phyloP scores from a whole-genome alignment of 371 early-diverging fungal species.

The Saksenaea vasiformis region DNA sequence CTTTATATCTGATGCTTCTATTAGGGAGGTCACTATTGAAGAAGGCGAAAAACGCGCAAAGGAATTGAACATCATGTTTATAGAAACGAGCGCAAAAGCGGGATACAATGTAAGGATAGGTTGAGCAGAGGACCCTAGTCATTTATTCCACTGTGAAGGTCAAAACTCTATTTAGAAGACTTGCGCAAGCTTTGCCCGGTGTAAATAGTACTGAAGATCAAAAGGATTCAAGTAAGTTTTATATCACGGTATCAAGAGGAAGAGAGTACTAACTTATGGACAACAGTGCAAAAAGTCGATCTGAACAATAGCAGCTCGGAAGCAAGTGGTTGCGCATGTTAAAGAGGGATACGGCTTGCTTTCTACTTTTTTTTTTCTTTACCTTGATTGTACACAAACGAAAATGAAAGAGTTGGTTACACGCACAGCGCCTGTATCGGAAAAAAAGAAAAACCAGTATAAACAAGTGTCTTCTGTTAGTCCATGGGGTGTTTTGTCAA shows the following conservation, averaged over 20 bases:
- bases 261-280: neutral
- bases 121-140: neutral
- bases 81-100: constrained; percentile 96
- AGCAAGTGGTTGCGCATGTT: constrained; percentile 24
- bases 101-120: constrained; percentile 77
- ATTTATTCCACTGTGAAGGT: constrained; percentile 33
- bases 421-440: neutral
- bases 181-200: constrained; percentile 94
- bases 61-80: constrained; percentile 94
- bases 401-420: neutral
- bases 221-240: constrained; percentile 38
- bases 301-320: constrained; percentile 16
- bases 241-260: neutral
- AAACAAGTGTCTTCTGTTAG: too few relatives aligned
- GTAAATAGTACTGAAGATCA: constrained; percentile 64
- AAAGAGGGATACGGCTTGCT: neutral
- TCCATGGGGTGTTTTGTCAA: too few relatives aligned
- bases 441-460: neutral
- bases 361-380: neutral
- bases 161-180: constrained; percentile 93
- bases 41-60: constrained; percentile 96
- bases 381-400: neutral
- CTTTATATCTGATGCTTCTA: neutral
- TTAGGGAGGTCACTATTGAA: constrained; percentile 88
- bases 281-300: constrained; percentile 30